phyloP scores from a whole-genome alignment of 768 basidiomycete species.

The Steccherinum ochraceum region DNA sequence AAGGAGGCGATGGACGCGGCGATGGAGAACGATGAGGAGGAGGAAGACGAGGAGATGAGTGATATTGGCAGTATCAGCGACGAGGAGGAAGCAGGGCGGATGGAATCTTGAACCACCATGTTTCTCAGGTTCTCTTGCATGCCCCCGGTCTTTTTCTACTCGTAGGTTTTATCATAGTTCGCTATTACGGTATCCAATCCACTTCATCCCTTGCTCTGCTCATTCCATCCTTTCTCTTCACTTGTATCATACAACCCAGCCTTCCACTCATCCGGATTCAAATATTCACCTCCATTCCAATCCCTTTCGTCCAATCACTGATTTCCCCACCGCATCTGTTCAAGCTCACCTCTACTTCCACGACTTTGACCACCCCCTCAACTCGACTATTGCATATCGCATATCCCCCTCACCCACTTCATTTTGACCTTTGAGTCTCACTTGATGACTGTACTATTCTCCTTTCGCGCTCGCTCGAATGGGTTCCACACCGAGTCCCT shows the following conservation, averaged over 20 bases:
- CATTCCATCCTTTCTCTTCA: background rate
- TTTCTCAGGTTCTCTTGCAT: no score
- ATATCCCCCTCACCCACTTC: background rate
- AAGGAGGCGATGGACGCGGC: conserved; percentile 83
- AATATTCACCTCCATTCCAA: background rate
- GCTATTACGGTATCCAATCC: no score
- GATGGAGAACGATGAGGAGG: conserved; percentile 54
- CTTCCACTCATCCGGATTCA: background rate
- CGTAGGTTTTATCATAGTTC: no score
- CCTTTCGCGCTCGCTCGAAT: background rate
- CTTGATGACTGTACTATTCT: background rate
- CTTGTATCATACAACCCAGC: no score
- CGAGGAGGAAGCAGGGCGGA: conserved; percentile 32
- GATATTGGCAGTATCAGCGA: conserved; percentile 81
- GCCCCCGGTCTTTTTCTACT: no score
- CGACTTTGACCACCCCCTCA: background rate
- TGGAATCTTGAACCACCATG: no score
- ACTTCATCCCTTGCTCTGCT: background rate
- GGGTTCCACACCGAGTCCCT: background rate
- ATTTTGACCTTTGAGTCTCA: no score
- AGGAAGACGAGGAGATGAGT: conserved; percentile 80
- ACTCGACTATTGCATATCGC: background rate
- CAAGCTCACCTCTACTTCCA: background rate
- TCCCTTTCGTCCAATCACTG: no score
- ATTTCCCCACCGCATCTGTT: background rate